Conservation (phyloP, 1,139 yeast species). For the Geotrichum aggregatum region DNA sequence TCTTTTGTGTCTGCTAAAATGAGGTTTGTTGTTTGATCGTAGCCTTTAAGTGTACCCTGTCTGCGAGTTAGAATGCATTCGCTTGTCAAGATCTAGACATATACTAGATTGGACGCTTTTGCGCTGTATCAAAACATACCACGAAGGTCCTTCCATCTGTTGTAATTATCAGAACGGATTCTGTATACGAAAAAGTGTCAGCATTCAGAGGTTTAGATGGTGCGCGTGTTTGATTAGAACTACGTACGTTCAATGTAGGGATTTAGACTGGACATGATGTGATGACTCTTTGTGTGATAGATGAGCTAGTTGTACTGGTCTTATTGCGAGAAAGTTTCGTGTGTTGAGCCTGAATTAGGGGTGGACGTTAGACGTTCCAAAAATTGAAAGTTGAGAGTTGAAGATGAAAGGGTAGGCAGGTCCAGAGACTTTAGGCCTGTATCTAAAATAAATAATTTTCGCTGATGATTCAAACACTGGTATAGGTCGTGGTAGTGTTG, state of each 20-base stretch:
- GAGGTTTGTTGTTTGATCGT: slow-evolving; percentile 74
- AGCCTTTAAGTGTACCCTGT: slow-evolving; percentile 71
- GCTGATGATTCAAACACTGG: no score
- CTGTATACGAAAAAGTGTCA: slow-evolving; percentile 2
- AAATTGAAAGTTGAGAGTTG: no score
- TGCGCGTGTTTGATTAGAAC: no score
- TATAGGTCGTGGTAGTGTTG: no score
- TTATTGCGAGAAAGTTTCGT: background rate
- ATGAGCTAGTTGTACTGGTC: background rate
- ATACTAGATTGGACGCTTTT: slow-evolving; percentile 4
- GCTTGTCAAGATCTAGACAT: slow-evolving; percentile 25
- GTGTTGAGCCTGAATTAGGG: background rate
- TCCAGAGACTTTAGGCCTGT: no score
- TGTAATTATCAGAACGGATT: slow-evolving; percentile 19
- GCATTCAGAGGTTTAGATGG: background rate
- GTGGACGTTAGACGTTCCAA: background rate
- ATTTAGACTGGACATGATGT: slow-evolving; percentile 19
- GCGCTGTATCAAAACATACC: no score
- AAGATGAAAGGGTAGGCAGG: no score
- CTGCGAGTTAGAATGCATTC: slow-evolving; percentile 15
- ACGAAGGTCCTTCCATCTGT: slow-evolving; percentile 22
- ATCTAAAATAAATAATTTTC: no score
- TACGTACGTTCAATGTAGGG: slow-evolving; percentile 17
- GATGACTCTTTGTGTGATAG: background rate
- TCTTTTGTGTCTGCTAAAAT: slow-evolving; percentile 62